Base-by-base conservation (phyloP, 2,329 filamentous ascomycete species). In the Achaetomium macrosporum region DNA sequence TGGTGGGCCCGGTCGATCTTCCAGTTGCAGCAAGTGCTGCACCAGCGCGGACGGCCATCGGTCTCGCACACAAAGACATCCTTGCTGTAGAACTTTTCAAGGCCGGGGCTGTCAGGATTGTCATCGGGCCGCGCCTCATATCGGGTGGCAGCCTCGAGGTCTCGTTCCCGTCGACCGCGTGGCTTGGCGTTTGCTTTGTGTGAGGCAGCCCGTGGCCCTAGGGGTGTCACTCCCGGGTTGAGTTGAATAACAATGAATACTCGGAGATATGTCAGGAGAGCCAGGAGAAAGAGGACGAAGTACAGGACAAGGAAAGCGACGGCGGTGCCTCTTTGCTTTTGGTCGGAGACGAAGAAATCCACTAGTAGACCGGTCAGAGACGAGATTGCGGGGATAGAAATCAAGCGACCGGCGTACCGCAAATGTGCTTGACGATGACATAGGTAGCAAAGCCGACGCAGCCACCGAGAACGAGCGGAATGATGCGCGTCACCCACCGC, bases 1-100 rank as follows among this genome's bases (percentile, higher is more conserved):
- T 97, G 92, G 66, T 96, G 90, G 2, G 87, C 81, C 3, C 92
- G 80, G 64, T 96, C 92, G 0, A 87, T 84, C 68, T 96, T 97
- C 82, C 88, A 96, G 59, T 86, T 88, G 51, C 81, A 81, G 67
- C 92, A 99, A 48, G 82, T 79, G 4, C 84, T 84, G 70, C 92
- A 99, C 83, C 89, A 97, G 31, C 83, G 81, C 0, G 92, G 92
- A n/a, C 85, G 76, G 0, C 93, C 93, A 61, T 93, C 87, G 12
- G 76, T 74, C 63, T 95, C 86, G 69, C 89, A 96, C 2, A 90
- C 78, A 66, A 95, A 97, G 1, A 88, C 81, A 60, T 95, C 85
- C 65, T 86, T 88, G 57, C 79, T 85, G 65, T 93, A 95, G 65
- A 95, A 95, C 4, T 75, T 70, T 61, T 91, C 86, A 47, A 91